Conservation (phyloP, 2,329 filamentous ascomycete species). For the Nigrospora oryzae region DNA sequence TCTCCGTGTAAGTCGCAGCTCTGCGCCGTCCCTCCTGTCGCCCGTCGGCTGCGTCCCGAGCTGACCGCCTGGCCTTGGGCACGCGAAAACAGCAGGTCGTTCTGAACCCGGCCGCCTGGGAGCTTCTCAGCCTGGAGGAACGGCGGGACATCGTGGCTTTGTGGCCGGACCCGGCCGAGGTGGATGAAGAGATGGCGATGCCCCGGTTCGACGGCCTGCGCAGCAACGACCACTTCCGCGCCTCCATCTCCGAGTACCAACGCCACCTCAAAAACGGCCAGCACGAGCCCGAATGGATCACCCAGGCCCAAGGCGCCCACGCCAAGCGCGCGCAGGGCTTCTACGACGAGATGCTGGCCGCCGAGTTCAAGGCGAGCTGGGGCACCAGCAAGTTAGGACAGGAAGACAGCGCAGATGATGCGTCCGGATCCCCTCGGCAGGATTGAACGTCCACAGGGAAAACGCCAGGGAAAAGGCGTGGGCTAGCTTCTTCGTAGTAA, state of each 20-base stretch:
- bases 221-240: conserved; percentile 38
- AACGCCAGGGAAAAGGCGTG: too few relatives aligned
- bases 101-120: conserved; percentile 19
- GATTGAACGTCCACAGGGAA: too few relatives aligned
- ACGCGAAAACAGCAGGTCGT: neutral
- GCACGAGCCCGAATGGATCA: conserved; percentile 45
- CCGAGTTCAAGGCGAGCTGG: conserved; percentile 28
- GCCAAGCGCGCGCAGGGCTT: conserved; percentile 36
- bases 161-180: conserved; percentile 24
- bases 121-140: conserved; percentile 19
- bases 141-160: conserved; percentile 17
- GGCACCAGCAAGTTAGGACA: too few relatives aligned
- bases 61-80: neutral
- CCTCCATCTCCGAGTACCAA: conserved; percentile 35
- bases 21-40: neutral
- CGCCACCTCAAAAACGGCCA: conserved; percentile 36
- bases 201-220: conserved; percentile 33
- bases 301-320: conserved; percentile 42
- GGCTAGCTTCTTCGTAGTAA: too few relatives aligned
- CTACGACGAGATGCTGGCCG: conserved; percentile 37
- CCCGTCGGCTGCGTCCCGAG: neutral
- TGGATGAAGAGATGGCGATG: conserved; percentile 24
- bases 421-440: too few relatives aligned
- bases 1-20: neutral
- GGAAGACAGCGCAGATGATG: too few relatives aligned